A percentile compares a stretch with the other conserved stretches of the same genome.
phyloP scores from a whole-genome alignment of 2,329 filamentous ascomycete genomes.

The Cryphonectria nitschkei region DNA sequence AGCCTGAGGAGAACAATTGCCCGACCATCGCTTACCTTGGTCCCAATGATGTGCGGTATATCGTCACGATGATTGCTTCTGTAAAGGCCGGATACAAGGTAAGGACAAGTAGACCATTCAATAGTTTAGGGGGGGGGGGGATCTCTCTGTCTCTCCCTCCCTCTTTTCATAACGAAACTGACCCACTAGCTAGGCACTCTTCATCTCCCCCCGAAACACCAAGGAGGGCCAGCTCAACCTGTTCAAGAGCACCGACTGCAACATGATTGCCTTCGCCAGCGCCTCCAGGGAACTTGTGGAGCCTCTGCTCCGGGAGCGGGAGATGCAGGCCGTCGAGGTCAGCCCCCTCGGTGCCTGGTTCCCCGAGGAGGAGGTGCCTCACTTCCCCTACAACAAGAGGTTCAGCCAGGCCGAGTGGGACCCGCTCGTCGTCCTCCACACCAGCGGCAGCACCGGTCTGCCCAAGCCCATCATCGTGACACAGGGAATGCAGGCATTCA shows the following conservation, averaged over 20 bases:
- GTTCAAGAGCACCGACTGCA: constrained; percentile 48
- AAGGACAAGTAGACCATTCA: background rate
- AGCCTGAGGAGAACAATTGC: constrained; percentile 21
- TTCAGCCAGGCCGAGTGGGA: constrained; percentile 48
- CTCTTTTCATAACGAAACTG: background rate
- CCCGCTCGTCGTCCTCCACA: constrained; percentile 48
- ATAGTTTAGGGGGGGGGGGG: no score
- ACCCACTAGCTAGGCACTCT: constrained; percentile 39
- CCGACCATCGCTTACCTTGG: constrained; percentile 28
- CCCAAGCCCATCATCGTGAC: constrained; percentile 49
- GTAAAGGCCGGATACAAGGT: constrained; percentile 31
- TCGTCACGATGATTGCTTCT: constrained; percentile 24
- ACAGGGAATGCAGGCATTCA: constrained; percentile 43
- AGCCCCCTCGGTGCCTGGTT: constrained; percentile 42
- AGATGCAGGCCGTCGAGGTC: constrained; percentile 44
- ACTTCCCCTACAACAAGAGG: constrained; percentile 45
- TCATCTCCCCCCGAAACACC: constrained; percentile 51
- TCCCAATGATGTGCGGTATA: constrained; percentile 27
- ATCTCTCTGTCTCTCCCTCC: no score
- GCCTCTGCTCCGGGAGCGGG: constrained; percentile 43
- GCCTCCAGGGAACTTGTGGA: constrained; percentile 38
- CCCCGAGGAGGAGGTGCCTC: constrained; percentile 38
- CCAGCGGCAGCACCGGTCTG: constrained; percentile 50
- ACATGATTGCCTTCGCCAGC: constrained; percentile 41
- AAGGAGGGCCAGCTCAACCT: constrained; percentile 49